A percentile compares a stretch with the other conserved stretches of the same genome.
These are phyloP conservation scores for Populus trichocarpa DNA, from an alignment of 441 rosid species.

Conservation along the genomic window DNA sequence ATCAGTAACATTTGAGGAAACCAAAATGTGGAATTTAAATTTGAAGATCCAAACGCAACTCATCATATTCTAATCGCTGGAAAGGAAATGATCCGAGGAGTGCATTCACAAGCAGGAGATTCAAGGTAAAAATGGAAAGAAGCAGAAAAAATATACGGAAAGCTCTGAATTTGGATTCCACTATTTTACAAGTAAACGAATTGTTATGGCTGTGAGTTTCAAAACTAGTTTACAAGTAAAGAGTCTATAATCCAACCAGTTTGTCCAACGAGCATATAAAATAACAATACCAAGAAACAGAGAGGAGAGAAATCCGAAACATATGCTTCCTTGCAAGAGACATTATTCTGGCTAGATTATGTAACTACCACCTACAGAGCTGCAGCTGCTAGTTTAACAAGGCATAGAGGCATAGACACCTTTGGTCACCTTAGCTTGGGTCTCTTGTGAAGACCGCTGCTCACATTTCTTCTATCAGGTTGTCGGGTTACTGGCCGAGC, in stretches of 20 bases:
- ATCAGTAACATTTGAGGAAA: not conserved
- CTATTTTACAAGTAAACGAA: conserved; percentile 4
- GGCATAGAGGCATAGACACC: not conserved
- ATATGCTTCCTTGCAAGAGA: not conserved
- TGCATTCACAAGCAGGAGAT: not conserved
- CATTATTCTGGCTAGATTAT: conserved; percentile 7
- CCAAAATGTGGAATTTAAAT: not conserved
- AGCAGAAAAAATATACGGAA: not conserved
- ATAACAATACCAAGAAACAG: not conserved
- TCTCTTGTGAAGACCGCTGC: conserved; percentile 45
- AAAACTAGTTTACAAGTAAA: not conserved
- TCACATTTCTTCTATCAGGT: conserved; percentile 34
- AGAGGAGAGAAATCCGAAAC: not conserved
- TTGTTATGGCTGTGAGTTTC: not conserved
- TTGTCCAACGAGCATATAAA: not conserved
- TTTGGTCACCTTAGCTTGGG: conserved; percentile 37
- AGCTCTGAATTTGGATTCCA: not conserved
- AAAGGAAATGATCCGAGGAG: not conserved
- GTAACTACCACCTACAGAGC: not conserved
- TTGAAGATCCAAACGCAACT: not conserved
- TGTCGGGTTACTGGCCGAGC: conserved; percentile 17
- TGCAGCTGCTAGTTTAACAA: conserved; percentile 6
- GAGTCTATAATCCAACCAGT: not conserved
- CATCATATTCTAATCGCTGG: not conserved
- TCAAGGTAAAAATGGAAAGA: not conserved